Percentiles rank a stretch among this genome's conserved stretches.
These are phyloP conservation scores for Exophiala alcalophila DNA, from an alignment of 2,329 filamentous ascomycete genomes.

Conservation along the genomic window DNA sequence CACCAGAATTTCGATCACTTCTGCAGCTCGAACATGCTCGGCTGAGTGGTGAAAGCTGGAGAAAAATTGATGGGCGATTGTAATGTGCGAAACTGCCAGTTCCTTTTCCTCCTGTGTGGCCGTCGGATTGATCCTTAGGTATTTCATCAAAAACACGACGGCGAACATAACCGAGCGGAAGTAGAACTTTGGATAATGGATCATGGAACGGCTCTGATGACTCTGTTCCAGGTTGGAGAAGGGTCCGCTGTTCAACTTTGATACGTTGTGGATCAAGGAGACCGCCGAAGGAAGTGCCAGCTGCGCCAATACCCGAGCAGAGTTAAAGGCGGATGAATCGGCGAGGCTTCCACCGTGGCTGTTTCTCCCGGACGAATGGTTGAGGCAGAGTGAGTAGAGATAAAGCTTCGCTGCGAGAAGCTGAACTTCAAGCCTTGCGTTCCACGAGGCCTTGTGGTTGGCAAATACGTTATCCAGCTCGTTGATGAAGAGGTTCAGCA, in stretches of 20 bases:
- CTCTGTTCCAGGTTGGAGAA: neutral
- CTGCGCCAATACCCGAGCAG: conserved; percentile 1
- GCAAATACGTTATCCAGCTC: conserved; percentile 9
- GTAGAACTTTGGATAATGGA: conserved; percentile 13
- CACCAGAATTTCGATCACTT: conserved; percentile 5
- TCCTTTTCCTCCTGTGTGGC: conserved; percentile 7
- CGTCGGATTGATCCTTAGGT: neutral
- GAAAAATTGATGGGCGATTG: conserved; percentile 11
- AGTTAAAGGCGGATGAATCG: neutral
- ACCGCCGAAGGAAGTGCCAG: conserved; percentile 8
- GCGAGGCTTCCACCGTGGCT: neutral
- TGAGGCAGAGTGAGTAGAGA: conserved; percentile 9
- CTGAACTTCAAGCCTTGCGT: conserved; percentile 8
- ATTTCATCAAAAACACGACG: conserved; percentile 13
- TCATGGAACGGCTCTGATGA: neutral
- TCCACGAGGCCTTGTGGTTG: conserved; percentile 1
- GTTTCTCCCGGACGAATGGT: neutral
- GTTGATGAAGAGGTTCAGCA: conserved; percentile 12
- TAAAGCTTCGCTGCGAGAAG: conserved; percentile 12
- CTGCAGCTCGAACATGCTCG: conserved; percentile 5
- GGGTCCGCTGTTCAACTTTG: conserved; percentile 2
- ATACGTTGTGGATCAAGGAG: conserved; percentile 11
- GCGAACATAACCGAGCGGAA: conserved; percentile 10
- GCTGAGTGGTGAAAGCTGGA: neutral
- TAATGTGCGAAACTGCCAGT: conserved; percentile 11